A percentile compares a stretch with the other conserved stretches of the same genome.
Evolutionary conservation across 2,329 filamentous ascomycete species (phyloP).

Genomic region (Xylariales sp.): DNA sequence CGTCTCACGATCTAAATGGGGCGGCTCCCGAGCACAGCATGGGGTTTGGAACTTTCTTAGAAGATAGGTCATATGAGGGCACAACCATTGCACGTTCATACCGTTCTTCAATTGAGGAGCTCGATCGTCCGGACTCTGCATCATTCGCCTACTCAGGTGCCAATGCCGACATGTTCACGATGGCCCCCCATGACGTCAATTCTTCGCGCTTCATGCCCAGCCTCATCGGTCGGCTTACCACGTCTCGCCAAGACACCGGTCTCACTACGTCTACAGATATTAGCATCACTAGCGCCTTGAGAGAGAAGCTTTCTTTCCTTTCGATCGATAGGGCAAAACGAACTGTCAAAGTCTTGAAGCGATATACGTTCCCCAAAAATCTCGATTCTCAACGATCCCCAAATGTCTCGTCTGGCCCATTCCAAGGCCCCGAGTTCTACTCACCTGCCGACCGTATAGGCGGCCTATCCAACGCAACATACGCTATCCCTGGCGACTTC

Average conservation of each 20-base stretch:
- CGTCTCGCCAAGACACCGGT: conserved; percentile 43
- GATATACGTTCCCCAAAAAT: conserved; percentile 48
- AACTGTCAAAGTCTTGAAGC: conserved; percentile 45
- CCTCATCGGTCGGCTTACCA: conserved; percentile 20
- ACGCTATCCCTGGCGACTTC: conserved; percentile 63
- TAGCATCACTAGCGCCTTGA: conserved; percentile 43
- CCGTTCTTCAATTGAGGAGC: conserved; percentile 42
- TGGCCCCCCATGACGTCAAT: background rate
- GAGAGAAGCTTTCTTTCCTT: conserved; percentile 41
- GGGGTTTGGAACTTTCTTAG: conserved; percentile 35
- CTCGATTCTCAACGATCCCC: conserved; percentile 37
- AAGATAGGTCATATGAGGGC: conserved; percentile 41
- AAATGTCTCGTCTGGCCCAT: conserved; percentile 23
- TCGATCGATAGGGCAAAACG: conserved; percentile 41
- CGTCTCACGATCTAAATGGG: conserved; percentile 44
- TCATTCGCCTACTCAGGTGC: conserved; percentile 16
- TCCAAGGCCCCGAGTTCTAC: conserved; percentile 16
- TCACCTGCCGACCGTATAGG: conserved; percentile 33
- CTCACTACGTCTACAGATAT: conserved; percentile 47
- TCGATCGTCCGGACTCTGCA: conserved; percentile 13
- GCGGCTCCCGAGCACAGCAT: background rate
- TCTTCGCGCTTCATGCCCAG: conserved; percentile 24
- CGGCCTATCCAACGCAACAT: conserved; percentile 45
- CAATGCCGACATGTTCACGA: background rate
- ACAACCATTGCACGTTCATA: conserved; percentile 43